Conservation (phyloP, 495 filamentous ascomycete species). For the Trichoderma erinaceum region DNA sequence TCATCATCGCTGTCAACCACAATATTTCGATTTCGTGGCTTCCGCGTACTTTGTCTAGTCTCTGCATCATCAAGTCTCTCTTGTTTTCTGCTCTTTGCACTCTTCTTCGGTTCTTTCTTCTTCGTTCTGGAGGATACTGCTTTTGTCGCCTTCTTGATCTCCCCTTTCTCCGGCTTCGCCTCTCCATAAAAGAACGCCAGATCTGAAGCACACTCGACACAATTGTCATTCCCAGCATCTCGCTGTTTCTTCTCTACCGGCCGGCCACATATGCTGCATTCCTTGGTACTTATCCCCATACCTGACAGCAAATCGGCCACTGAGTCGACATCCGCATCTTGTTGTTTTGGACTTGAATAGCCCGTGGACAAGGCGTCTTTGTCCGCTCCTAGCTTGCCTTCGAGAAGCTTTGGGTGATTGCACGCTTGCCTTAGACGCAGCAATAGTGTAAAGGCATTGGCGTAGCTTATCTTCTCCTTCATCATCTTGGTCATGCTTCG, state of each 20-base stretch:
- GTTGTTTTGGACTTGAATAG: conserved; percentile 38
- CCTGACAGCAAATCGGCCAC: conserved; percentile 81
- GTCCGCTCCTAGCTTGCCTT: conserved; percentile 76
- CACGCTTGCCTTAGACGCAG: conserved; percentile 86
- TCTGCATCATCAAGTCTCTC: conserved; percentile 39
- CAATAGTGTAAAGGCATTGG: conserved; percentile 64
- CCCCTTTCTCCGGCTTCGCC: conserved; percentile 32
- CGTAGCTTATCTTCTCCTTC: conserved; percentile 67
- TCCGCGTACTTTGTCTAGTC: conserved; percentile 32
- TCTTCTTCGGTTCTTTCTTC: not conserved
- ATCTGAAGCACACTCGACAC: conserved; percentile 66
- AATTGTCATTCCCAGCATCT: conserved; percentile 48
- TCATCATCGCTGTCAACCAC: conserved; percentile 49
- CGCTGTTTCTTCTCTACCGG: conserved; percentile 58
- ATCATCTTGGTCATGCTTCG: conserved; percentile 84
- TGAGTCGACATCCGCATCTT: conserved; percentile 60
- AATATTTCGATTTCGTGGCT: conserved; percentile 45
- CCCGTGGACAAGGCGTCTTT: conserved; percentile 73
- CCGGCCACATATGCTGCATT: conserved; percentile 82
- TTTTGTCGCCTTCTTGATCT: conserved; percentile 28
- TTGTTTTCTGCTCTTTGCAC: not conserved
- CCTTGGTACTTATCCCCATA: conserved; percentile 65
- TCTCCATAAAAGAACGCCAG: conserved; percentile 38
- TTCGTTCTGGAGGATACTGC: not conserved
- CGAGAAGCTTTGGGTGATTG: conserved; percentile 85